Evolutionary conservation across 306 rosid species (phyloP).

Genomic region (Prunus mira): DNA sequence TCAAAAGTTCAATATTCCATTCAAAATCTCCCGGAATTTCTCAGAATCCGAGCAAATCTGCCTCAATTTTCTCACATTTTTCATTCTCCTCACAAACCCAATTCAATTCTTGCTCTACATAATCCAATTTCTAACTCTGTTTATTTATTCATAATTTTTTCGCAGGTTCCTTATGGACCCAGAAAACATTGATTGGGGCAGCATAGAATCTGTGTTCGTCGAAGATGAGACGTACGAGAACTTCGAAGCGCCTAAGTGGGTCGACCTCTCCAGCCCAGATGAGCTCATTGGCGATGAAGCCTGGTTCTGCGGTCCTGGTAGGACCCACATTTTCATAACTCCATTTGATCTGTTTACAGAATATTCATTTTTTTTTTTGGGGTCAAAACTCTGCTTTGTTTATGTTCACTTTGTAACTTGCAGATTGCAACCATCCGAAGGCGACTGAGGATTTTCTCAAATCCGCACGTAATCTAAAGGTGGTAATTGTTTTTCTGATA

Average conservation of each 20-base stretch:
- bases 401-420: not conserved
- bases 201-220: constrained; percentile 34
- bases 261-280: constrained; percentile 35
- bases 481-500: not conserved
- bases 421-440: constrained; percentile 50
- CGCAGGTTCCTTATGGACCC: constrained; percentile 43
- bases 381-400: not conserved
- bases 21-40: not conserved
- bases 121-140: not conserved
- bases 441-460: constrained; percentile 36
- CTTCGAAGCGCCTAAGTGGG: constrained; percentile 51
- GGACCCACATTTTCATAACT: not conserved
- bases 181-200: constrained; percentile 50
- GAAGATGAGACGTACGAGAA: constrained; percentile 40
- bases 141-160: not conserved
- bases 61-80: not conserved
- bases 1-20: not conserved
- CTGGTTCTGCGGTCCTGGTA: constrained; percentile 51
- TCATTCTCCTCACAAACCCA: not conserved
- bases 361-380: no score
- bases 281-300: constrained; percentile 33
- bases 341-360: not conserved
- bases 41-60: not conserved
- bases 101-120: not conserved
- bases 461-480: constrained; percentile 29